Base-by-base conservation (phyloP, 1,284 basidiomycete species). In the Microbotryum intermedium region DNA sequence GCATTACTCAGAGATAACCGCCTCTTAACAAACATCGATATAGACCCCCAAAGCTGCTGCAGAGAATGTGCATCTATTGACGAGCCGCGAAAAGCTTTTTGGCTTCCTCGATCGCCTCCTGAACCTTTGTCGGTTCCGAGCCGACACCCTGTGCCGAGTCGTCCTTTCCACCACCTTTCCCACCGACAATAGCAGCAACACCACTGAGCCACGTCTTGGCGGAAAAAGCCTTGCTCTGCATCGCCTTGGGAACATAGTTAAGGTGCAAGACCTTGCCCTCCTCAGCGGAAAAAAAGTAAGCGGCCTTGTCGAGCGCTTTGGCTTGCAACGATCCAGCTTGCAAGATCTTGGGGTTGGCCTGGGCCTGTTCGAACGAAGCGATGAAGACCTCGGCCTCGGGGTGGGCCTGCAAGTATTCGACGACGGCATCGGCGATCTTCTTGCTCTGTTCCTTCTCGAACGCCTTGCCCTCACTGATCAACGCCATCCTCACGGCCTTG, bases 81-180 rank as follows among this genome's bases (percentile, higher is more conserved):
- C 50, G 50, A n/a, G 28, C 25, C 13, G n/a, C 20, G 11, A 23
- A 64, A n/a, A 59, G 39, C 55, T 51, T 49, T 56, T 60, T 48
- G 10, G 65, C 65, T 29, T 42, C 51, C 29, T 29, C 74, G 39
- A 93, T 72, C 2, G 89, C 92, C 63, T 89, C 87, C 23, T 81
- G 76, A 3, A 91, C 76, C 75, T 83, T 86, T 47, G 76, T 75
- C 3, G 80, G 74, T 66, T 90, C 80, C 11, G 78, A 76, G 49
- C 92, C 92, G 21, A 92, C 84, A 50, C 92, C 92, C 71, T 92
- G 90, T 3, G 87, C 87, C 58, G 83, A 81, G 52, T 95, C 92
- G 61, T 89, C 88, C 76, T 91, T 94, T 23, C 92, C 92, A 61
- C 92, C 92, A 60, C 89, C 89, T 34, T 93, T 95, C 52, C 93